Percentiles rank a stretch among this genome's conserved stretches.
These are phyloP conservation scores for Poronia punctata DNA, from an alignment of 495 filamentous ascomycete species.

Conservation along the genomic window DNA sequence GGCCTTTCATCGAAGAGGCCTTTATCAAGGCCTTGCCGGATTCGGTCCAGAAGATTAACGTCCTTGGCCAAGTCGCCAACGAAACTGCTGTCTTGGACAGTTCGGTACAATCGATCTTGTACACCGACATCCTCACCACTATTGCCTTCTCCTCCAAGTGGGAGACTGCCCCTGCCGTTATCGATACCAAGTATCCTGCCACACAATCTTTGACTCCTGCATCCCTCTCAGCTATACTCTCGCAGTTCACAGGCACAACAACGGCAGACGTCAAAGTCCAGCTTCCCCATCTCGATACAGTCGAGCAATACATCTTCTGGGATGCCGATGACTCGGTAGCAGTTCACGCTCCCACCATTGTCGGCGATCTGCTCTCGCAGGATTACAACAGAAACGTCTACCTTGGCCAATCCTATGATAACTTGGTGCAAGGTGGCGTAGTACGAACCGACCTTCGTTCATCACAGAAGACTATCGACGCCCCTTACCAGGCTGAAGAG, in stretches of 20 bases:
- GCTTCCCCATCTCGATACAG: conserved; percentile 42
- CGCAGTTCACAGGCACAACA: conserved; percentile 57
- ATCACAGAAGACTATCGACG: conserved; percentile 74
- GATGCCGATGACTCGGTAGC: conserved; percentile 71
- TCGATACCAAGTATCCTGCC: conserved; percentile 85
- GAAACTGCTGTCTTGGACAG: conserved; percentile 54
- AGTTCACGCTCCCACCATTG: conserved; percentile 52
- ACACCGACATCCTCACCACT: conserved; percentile 79
- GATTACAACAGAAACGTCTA: conserved; percentile 74
- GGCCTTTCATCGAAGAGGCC: conserved; percentile 88
- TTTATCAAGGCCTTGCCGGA: conserved; percentile 76
- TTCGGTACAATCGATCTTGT: conserved; percentile 72
- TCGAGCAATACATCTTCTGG: conserved; percentile 90
- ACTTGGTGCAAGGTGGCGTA: conserved; percentile 77
- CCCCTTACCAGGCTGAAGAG: conserved; percentile 68
- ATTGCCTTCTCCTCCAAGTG: conserved; percentile 68
- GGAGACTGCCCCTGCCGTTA: conserved; percentile 49
- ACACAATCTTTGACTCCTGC: conserved; percentile 76
- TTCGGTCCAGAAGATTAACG: conserved; percentile 64
- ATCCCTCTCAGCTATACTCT: conserved; percentile 47
- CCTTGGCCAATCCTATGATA: conserved; percentile 69
- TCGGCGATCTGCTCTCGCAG: conserved; percentile 66
- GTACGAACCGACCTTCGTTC: conserved; percentile 79
- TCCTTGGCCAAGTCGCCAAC: conserved; percentile 53
- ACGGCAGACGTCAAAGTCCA: conserved; percentile 44